phyloP scores from a whole-genome alignment of 129 eudicot species.

The Heracleum sosnowskyi region DNA sequence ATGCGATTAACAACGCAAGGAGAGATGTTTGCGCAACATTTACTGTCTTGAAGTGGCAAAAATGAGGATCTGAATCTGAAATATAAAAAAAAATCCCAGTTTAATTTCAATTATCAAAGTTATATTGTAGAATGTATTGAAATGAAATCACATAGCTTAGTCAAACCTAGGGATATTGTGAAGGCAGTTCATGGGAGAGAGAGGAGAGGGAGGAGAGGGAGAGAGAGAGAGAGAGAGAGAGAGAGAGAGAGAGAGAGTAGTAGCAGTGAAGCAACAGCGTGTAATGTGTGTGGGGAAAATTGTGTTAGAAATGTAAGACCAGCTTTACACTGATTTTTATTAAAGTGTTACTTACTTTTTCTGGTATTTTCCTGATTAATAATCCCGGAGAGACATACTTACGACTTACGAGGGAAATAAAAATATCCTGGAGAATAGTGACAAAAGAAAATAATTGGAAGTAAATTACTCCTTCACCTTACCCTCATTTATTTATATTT shows the following conservation, averaged over 20 bases:
- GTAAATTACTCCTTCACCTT: too few relatives aligned
- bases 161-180: slow-evolving; percentile 54
- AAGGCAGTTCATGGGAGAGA: slow-evolving; percentile 58
- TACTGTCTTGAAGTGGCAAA: slow-evolving; percentile 46
- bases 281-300: background rate
- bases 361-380: too few relatives aligned
- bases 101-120: background rate
- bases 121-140: background rate
- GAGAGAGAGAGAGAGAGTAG: background rate
- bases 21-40: slow-evolving; percentile 24
- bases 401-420: too few relatives aligned
- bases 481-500: too few relatives aligned
- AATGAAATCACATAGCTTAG: background rate
- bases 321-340: background rate
- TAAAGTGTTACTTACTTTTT: background rate
- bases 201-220: background rate
- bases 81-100: background rate
- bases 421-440: too few relatives aligned
- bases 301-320: background rate
- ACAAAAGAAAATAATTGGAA: too few relatives aligned
- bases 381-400: too few relatives aligned
- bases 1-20: slow-evolving; percentile 24
- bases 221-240: slow-evolving; percentile 15
- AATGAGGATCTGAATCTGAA: slow-evolving; percentile 41
- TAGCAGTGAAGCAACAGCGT: background rate